Percentiles rank a stretch among this genome's conserved stretches.
Evolutionary conservation across 2,329 filamentous ascomycete genomes (phyloP).

Genomic region (Didymella arachidicola): DNA sequence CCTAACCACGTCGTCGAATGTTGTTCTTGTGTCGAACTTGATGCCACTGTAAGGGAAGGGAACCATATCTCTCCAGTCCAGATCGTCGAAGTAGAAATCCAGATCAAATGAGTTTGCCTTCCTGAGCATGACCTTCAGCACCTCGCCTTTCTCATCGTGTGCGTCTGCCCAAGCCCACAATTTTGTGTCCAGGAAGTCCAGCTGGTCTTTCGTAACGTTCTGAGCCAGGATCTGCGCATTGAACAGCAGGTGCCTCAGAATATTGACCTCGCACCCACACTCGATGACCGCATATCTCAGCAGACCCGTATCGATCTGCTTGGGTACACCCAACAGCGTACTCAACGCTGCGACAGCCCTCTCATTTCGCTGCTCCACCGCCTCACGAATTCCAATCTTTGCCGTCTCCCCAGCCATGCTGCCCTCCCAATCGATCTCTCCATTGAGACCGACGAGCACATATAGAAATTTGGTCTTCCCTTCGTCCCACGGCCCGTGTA

Average conservation of each 20-base stretch:
- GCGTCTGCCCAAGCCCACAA: slow-evolving; percentile 47
- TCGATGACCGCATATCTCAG: slow-evolving; percentile 43
- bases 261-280: slow-evolving; percentile 40
- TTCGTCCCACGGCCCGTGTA: slow-evolving; percentile 47
- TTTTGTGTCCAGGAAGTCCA: slow-evolving; percentile 47
- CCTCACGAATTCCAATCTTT: slow-evolving; percentile 42
- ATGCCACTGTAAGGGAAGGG: slow-evolving; percentile 46
- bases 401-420: slow-evolving; percentile 47
- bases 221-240: slow-evolving; percentile 44
- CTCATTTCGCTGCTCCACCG: slow-evolving; percentile 38
- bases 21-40: slow-evolving; percentile 43
- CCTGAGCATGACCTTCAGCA: slow-evolving; percentile 43
- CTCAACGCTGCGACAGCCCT: slow-evolving; percentile 45
- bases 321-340: slow-evolving; percentile 42
- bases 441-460: slow-evolving; percentile 44
- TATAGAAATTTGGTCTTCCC: slow-evolving; percentile 45
- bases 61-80: slow-evolving; percentile 40
- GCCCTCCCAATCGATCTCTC: slow-evolving; percentile 47
- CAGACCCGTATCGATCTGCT: slow-evolving; percentile 39
- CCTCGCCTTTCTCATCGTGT: slow-evolving; percentile 36
- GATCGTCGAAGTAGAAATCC: slow-evolving; percentile 44
- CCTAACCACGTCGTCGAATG: slow-evolving; percentile 33
- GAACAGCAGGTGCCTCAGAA: slow-evolving; percentile 45
- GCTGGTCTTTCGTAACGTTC: slow-evolving; percentile 21
- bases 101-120: slow-evolving; percentile 44